Percentiles rank a stretch among this genome's conserved stretches.
phyloP scores from a whole-genome alignment of 768 basidiomycete species.

The Clavulina sp. region DNA sequence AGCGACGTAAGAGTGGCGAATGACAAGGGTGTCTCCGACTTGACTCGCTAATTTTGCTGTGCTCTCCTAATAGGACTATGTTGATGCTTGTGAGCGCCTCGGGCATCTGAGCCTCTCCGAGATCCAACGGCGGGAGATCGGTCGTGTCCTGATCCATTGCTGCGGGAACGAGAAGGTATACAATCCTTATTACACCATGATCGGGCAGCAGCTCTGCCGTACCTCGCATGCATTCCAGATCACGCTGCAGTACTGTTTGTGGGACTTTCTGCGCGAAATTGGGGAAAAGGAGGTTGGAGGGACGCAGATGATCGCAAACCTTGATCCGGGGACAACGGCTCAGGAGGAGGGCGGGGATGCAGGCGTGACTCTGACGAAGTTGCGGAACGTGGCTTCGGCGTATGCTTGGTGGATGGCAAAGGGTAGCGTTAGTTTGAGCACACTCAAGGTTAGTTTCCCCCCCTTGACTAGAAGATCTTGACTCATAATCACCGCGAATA shows the following conservation, averaged over 20 bases:
- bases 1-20: constrained; percentile 84
- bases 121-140: constrained; percentile 82
- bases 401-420: constrained; percentile 92
- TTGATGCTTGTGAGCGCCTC: constrained; percentile 89
- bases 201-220: constrained; percentile 66
- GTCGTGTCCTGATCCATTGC: constrained; percentile 86
- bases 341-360: constrained; percentile 28
- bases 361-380: constrained; percentile 23
- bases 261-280: constrained; percentile 90
- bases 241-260: constrained; percentile 85
- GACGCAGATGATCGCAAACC: constrained; percentile 36
- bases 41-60: too few relatives aligned
- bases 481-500: background rate
- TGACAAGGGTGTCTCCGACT: too few relatives aligned
- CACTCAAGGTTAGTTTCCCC: constrained; percentile 53
- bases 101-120: constrained; percentile 70
- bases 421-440: constrained; percentile 49
- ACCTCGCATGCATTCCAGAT: constrained; percentile 72
- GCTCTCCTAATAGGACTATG: constrained; percentile 53
- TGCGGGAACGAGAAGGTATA: constrained; percentile 81
- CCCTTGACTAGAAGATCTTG: background rate
- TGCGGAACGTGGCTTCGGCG: constrained; percentile 61
- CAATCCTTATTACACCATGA: constrained; percentile 90
- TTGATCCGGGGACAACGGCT: too few relatives aligned
- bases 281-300: constrained; percentile 75